Evolutionary conservation across 129 eudicot species (phyloP), one percentile per base, ranked within the genome.

Genomic region (Arctium minus): DNA sequence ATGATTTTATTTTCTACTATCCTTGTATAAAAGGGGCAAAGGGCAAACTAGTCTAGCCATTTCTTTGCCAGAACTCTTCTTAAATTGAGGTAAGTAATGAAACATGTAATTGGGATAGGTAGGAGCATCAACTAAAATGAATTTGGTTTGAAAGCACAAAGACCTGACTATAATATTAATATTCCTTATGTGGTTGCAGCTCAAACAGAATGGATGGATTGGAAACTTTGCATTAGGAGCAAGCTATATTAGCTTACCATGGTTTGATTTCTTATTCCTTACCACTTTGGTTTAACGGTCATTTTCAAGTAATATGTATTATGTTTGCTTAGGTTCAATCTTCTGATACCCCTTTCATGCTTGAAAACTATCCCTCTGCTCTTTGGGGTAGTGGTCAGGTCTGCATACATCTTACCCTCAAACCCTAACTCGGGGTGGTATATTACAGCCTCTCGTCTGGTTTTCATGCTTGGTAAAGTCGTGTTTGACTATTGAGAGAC

Each of bases 151-250:
- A 27, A 12, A 33, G 38, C 64, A 27, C 74, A 27, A 31, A 74
- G 11, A 42, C 75, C 53, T 77, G 2, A 67, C 44, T 8, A 2
- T 36, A 53, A 76, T 77, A 71, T 31, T 36, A 53, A 76, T 77
- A 71, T 31, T 86, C 48, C 18, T 70, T 39, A 3, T 77, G 44
- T 73, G 80, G 15, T 83, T 86, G 88, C 93, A 96, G 98, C 99
- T 96, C 79, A 96, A 96, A 84, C 99, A 96, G 71, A 93, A 96
- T 84, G 99, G 99, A 79, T 96, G 99, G 99, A 86, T 93, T 36
- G 99, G 99, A 64, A 96, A 96, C 89, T 96, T 93, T 44, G 99
- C 99, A 67, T 81, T 96, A 64, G 99, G 99, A 81, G 94, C 97
- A 40, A 96, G 99, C 73, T 96, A 96, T 79, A 96, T 96, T 81